phyloP scores from a whole-genome alignment of 2,329 filamentous ascomycete genomes.

The Neoascochyta sp. region DNA sequence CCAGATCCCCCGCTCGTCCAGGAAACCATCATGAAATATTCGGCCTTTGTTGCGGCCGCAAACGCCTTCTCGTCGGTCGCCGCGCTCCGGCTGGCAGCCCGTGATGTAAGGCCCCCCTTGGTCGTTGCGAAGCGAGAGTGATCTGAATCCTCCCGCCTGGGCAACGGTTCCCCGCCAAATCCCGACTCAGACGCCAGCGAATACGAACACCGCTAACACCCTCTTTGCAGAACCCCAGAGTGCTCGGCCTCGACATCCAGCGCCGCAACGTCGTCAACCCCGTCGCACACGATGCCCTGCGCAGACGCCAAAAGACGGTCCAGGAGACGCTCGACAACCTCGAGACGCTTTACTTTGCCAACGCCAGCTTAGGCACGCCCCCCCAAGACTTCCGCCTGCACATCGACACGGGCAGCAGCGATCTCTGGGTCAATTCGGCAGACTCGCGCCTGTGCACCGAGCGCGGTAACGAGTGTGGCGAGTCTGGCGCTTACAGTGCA shows the following conservation, averaged over 20 bases:
- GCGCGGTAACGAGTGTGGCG: slow-evolving; percentile 51
- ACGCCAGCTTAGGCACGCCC: slow-evolving; percentile 57
- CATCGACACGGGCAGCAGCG: slow-evolving; percentile 61
- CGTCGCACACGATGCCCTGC: slow-evolving; percentile 45
- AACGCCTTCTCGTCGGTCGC: slow-evolving; percentile 26
- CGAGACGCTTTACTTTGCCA: slow-evolving; percentile 58
- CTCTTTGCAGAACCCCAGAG: slow-evolving; percentile 43
- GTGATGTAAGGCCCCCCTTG: slow-evolving; percentile 35
- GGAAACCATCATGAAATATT: slow-evolving; percentile 28
- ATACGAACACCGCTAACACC: slow-evolving; percentile 16
- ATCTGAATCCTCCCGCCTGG: slow-evolving; percentile 10
- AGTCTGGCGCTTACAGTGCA: slow-evolving; percentile 64
- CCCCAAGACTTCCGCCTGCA: slow-evolving; percentile 53
- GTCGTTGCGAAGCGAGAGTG: slow-evolving; percentile 19
- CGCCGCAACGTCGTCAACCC: slow-evolving; percentile 48
- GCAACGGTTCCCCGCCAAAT: slow-evolving; percentile 1
- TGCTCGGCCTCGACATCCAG: slow-evolving; percentile 51
- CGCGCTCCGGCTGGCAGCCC: slow-evolving; percentile 28
- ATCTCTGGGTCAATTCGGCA: slow-evolving; percentile 64
- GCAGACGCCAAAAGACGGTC: slow-evolving; percentile 44
- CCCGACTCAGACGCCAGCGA: slow-evolving; percentile 1
- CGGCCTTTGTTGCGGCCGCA: slow-evolving; percentile 25
- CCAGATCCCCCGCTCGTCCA: slow-evolving; percentile 1
- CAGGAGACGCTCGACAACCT: slow-evolving; percentile 53
- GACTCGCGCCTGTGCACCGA: slow-evolving; percentile 58